Evolutionary conservation across 495 filamentous ascomycete genomes (phyloP).

Genomic region (Lasiosphaeria ovina): DNA sequence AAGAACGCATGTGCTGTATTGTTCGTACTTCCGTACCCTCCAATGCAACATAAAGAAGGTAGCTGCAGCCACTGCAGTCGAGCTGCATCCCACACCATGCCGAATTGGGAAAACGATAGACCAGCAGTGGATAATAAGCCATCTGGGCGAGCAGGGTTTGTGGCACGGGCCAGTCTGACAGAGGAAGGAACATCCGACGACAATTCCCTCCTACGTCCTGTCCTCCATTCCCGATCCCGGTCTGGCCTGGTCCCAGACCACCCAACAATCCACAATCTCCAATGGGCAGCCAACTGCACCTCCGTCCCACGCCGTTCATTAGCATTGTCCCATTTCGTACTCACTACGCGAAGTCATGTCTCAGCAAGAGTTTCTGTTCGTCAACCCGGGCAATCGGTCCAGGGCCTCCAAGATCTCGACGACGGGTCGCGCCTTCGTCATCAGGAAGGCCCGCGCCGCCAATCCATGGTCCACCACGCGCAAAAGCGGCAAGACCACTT

Average conservation of each 20-base stretch:
- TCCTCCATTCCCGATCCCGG: too few species aligned
- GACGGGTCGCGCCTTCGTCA: conserved; percentile 21
- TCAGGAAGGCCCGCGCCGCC: conserved; percentile 19
- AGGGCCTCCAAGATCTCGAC: conserved; percentile 19
- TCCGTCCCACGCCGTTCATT: too few species aligned
- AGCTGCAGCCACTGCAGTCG: too few species aligned
- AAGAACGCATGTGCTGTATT: background rate
- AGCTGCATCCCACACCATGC: background rate
- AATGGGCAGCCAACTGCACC: too few species aligned
- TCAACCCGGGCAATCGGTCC: conserved; percentile 18
- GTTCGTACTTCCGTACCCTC: too few species aligned
- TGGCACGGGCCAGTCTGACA: too few species aligned
- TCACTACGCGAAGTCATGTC: conserved; percentile 5
- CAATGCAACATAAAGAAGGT: too few species aligned
- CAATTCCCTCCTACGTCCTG: too few species aligned
- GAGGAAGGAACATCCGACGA: too few species aligned
- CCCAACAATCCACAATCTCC: too few species aligned
- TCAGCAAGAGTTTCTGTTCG: conserved; percentile 21
- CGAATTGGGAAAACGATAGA: background rate
- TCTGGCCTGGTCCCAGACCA: too few species aligned
- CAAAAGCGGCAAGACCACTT: background rate
- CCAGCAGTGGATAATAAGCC: background rate
- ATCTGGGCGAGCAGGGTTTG: too few species aligned
- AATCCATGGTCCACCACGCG: conserved; percentile 23
- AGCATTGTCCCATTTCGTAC: background rate